Evolutionary conservation across 495 filamentous ascomycete species (phyloP), one percentile per base, ranked within the genome.

Genomic region (Penicillium malachiteum): DNA sequence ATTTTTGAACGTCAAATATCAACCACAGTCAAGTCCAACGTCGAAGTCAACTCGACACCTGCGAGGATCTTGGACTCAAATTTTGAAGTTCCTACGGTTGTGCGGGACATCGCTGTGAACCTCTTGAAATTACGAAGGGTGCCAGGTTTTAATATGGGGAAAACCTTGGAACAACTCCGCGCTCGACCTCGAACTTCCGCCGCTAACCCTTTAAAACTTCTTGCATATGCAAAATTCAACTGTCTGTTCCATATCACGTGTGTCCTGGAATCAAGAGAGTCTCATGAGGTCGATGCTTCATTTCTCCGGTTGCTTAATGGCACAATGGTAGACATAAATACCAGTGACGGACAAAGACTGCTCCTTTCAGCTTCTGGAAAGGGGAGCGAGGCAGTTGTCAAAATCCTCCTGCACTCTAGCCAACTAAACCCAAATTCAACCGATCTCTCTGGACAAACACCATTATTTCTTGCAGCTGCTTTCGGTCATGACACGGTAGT

Each of bases 1-100:
- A 31, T 55, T 31, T 55, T 55, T 37, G 53, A 49, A 11, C 43
- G 35, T 0, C 53, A 55, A 26, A 14, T 55, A n/a, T 39, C 45
- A 5, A 51, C 35, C 1, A 7, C 11, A n/a, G 51, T 54, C 3
- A 45, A n/a, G 4, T 13, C 31, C 4, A 11, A 37, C 2, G 2
- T 54, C 3, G 8, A 54, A 11, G 31, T 31, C 38, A 16, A 38
- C n/a, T 45, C 51, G 5, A 17, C 26, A 5, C 51, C 51, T n/a
- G 40, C 41, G 3, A 46, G 16, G 18, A 54, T 54, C 30, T 11
- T 46, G 18, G 4, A 16, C n/a, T 45, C 42, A 6, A 18, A 11
- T 17, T 37, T 45, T 3, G 33, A 33, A 18, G 40, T 46, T 9
- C 42, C 51, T 2, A 37, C 18, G 6, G 12, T 12, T n/a, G 42